Evolutionary conservation across 306 rosid species (phyloP).

Genomic region (Sphenostylis stenocarpa): DNA sequence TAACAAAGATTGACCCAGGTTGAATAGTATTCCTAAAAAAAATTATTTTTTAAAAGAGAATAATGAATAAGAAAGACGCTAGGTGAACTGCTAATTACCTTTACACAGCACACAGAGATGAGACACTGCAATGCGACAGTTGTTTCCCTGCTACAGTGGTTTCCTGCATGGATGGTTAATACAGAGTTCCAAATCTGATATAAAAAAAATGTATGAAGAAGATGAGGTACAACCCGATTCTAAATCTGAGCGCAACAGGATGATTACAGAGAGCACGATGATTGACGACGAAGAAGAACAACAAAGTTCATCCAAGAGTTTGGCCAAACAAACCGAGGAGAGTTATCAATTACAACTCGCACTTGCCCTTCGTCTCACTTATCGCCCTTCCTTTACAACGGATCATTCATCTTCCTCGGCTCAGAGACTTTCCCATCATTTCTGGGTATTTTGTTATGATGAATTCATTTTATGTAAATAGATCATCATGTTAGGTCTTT

Average conservation of each 20-base stretch:
- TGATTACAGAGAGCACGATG: too few species aligned
- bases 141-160: too few species aligned
- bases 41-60: too few species aligned
- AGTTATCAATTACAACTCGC: constrained; percentile 56
- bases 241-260: neutral
- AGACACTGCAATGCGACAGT: too few species aligned
- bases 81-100: too few species aligned
- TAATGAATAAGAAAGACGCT: too few species aligned
- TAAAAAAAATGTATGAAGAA: neutral
- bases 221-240: neutral
- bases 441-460: constrained; percentile 40
- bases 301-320: constrained; percentile 32
- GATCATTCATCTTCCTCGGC: constrained; percentile 23
- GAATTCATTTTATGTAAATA: too few species aligned
- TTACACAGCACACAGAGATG: too few species aligned
- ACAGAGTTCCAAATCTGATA: neutral
- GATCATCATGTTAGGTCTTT: too few species aligned
- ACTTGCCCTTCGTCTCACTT: constrained; percentile 52
- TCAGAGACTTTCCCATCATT: constrained; percentile 38
- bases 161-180: too few species aligned
- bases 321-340: constrained; percentile 54
- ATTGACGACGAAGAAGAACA: neutral
- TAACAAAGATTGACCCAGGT: too few species aligned
- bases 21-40: too few species aligned
- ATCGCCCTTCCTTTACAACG: constrained; percentile 23